These are phyloP conservation scores for Maudiozyma saulgeensis DNA, from an alignment of 805 yeast genomes.

Conservation along the genomic window DNA sequence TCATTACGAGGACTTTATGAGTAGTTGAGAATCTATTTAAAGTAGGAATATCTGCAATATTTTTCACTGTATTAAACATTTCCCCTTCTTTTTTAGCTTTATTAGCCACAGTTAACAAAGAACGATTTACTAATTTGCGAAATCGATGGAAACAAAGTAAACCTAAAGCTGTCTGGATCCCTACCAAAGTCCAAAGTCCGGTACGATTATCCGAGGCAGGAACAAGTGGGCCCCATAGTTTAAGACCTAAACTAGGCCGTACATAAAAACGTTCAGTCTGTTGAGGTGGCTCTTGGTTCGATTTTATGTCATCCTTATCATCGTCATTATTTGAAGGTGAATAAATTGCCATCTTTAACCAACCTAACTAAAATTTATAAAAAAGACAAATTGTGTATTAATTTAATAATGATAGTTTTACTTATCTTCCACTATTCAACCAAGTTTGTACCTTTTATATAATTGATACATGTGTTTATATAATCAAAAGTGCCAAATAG, in stretches of 20 bases:
- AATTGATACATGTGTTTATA: no score
- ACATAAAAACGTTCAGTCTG: slow-evolving; percentile 23
- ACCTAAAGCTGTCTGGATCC: slow-evolving; percentile 46
- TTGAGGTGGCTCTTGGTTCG: slow-evolving; percentile 6
- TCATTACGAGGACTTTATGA: slow-evolving; percentile 10
- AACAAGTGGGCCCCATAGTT: slow-evolving; percentile 60
- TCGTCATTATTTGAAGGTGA: slow-evolving; percentile 1
- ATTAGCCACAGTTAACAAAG: not conserved
- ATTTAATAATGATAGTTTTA: no score
- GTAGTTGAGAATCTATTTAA: slow-evolving; percentile 27
- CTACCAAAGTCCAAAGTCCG: slow-evolving; percentile 45
- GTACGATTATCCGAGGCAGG: slow-evolving; percentile 59
- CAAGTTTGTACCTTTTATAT: no score
- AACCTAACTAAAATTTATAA: not conserved
- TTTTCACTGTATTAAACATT: slow-evolving; percentile 7
- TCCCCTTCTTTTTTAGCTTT: not conserved
- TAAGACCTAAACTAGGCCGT: slow-evolving; percentile 51
- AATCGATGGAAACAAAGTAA: slow-evolving; percentile 20
- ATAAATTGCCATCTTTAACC: slow-evolving; percentile 22
- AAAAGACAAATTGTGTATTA: no score
- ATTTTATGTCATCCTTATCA: slow-evolving; percentile 1
- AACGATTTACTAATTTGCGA: slow-evolving; percentile 6
- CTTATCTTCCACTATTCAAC: no score
- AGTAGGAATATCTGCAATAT: slow-evolving; percentile 28
- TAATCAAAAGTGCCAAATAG: no score